Conservation (phyloP, 163 green algal species). For the Coccomyxa subellipsoidea region DNA sequence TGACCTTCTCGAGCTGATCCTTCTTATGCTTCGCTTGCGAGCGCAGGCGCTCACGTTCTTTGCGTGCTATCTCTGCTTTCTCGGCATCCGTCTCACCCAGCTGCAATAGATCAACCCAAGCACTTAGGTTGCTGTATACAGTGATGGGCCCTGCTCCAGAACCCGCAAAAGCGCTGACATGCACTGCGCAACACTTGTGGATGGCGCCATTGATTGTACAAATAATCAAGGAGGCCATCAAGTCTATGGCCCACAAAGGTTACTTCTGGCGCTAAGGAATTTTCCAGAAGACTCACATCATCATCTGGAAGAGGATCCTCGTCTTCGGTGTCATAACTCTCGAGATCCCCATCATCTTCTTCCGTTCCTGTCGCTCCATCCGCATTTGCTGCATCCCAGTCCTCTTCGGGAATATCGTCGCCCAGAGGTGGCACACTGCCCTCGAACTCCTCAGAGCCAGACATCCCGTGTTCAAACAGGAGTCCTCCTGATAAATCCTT, state of each 20-base stretch:
- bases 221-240: neutral
- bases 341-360: neutral
- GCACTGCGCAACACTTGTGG: neutral
- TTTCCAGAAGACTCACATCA: neutral
- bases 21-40: conserved; percentile 75
- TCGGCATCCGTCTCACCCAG: neutral
- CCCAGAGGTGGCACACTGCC: neutral
- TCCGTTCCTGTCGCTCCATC: conserved; percentile 1
- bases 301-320: conserved; percentile 5
- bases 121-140: neutral
- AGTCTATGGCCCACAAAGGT: neutral
- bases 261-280: neutral
- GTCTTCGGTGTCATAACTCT: conserved; percentile 10
- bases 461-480: neutral
- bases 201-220: neutral
- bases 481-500: neutral
- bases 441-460: neutral
- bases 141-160: neutral
- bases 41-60: conserved; percentile 74
- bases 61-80: conserved; percentile 8
- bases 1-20: conserved; percentile 80
- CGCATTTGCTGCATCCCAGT: neutral
- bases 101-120: neutral
- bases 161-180: neutral
- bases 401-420: conserved; percentile 5